These are phyloP conservation scores for Globisporangium lucens DNA, from an alignment of 352 stramenopile species.

Conservation along the genomic window DNA sequence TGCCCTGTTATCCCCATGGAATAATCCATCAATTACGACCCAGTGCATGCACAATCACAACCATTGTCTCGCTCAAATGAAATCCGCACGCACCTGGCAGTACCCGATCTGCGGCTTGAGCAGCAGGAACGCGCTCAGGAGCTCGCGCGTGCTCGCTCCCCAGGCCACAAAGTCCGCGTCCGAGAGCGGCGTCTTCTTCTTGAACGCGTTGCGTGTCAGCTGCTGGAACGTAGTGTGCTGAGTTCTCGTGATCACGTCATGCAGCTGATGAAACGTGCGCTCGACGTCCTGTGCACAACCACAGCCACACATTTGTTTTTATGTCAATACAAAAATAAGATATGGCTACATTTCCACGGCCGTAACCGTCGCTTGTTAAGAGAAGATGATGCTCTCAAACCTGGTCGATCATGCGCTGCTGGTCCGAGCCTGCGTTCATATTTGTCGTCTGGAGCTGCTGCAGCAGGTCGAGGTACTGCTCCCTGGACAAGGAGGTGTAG, in stretches of 20 bases:
- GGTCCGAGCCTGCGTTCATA: conserved; percentile 20
- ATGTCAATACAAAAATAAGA: background rate
- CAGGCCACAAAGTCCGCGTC: conserved; percentile 31
- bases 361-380: background rate
- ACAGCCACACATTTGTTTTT: conserved; percentile 1
- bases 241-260: conserved; percentile 8
- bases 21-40: background rate
- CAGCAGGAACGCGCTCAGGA: conserved; percentile 39
- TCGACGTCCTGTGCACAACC: conserved; percentile 34
- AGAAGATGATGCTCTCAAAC: conserved; percentile 5
- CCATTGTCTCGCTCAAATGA: background rate
- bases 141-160: conserved; percentile 35
- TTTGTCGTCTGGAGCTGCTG: conserved; percentile 18
- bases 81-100: conserved; percentile 29
- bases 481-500: conserved; percentile 25
- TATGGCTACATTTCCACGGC: conserved; percentile 1
- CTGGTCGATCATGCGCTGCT: conserved; percentile 39
- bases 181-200: conserved; percentile 28
- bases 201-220: conserved; percentile 12
- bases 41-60: background rate
- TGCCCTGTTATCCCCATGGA: conserved; percentile 24
- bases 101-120: conserved; percentile 56
- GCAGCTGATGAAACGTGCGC: conserved; percentile 42
- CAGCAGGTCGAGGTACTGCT: conserved; percentile 37
- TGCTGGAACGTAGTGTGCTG: conserved; percentile 8